Base-by-base conservation (phyloP, 2,329 filamentous ascomycete species). In the Trichophyton rubrum region DNA sequence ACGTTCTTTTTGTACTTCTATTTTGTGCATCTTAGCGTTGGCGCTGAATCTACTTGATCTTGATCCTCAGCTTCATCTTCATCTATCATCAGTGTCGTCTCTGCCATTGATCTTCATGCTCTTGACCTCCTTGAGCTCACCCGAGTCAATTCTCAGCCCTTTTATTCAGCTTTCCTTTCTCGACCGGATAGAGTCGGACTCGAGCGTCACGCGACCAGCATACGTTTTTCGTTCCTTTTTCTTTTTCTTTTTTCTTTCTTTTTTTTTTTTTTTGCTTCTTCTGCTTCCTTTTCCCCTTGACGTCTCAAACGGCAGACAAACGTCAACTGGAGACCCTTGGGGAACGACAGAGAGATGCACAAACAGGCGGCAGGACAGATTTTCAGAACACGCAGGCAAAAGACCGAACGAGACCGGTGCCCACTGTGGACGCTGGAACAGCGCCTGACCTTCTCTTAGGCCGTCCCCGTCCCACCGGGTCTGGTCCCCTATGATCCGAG, bases 131-230 rank as follows among this genome's bases (percentile, higher is more conserved):
- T 43, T 15, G 40, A 43, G 8, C 27, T 55, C 27, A 38, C 51
- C 4, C 8, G 27, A 30, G 27, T n/a, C 17, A 35, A 33, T 55
- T 30, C 22, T 53, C 49, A 30, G 13, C 49, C 49, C 49, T 53
- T 38, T 38, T 38, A 9, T 38, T 33, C 15, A n/a, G 6, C 4
- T 55, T 55, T 55, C 51, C 51, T 55, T 55, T 55, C 38, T 55
- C 51, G 27, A 3, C 51, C 51, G 51, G 51, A 55, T 55, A 55
- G 51, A 55, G 27, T 55, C 51, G 51, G 51, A 20, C 33, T 55
- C 27, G 13, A 24, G 27, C 51, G 27, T 55, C 51, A 55, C 51
- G 51, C 51, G 51, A 55, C 51, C 15, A 17, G 51, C 30, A 30
- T 22, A 30, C 49, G 22, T 15, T 53, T 53, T 24, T 15, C 30